A percentile compares a stretch with the other conserved stretches of the same genome.
These are phyloP conservation scores for Aspergillus steynii DNA, from an alignment of 495 filamentous ascomycete genomes.

Conservation along the genomic window DNA sequence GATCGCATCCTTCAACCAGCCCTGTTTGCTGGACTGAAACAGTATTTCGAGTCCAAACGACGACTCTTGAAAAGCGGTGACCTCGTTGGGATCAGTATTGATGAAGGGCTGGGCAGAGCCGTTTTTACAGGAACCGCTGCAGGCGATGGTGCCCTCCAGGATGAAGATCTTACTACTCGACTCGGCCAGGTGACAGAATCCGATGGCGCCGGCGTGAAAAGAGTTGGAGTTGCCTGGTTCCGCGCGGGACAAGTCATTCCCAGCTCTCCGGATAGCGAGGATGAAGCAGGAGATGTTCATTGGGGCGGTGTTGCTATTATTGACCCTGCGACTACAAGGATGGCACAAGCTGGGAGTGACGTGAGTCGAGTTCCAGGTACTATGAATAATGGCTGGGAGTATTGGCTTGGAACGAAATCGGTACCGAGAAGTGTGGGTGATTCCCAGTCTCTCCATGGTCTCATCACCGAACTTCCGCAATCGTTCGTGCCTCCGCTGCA, in stretches of 20 bases:
- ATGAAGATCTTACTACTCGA: slow-evolving; percentile 62
- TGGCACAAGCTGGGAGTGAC: slow-evolving; percentile 84
- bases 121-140: slow-evolving; percentile 61
- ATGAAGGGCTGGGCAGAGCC: slow-evolving; percentile 74
- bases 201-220: slow-evolving; percentile 29
- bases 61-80: slow-evolving; percentile 83
- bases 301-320: slow-evolving; percentile 86
- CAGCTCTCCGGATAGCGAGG: slow-evolving; percentile 52
- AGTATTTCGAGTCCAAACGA: slow-evolving; percentile 76
- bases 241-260: slow-evolving; percentile 71
- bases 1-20: slow-evolving; percentile 80
- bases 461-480: slow-evolving; percentile 45
- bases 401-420: slow-evolving; percentile 75
- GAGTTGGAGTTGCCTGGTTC: slow-evolving; percentile 82
- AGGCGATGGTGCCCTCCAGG: slow-evolving; percentile 56
- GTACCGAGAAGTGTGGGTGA: slow-evolving; percentile 44
- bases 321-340: slow-evolving; percentile 78
- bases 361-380: slow-evolving; percentile 74
- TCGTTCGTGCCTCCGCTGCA: slow-evolving; percentile 66
- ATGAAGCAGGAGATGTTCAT: slow-evolving; percentile 59
- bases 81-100: slow-evolving; percentile 80
- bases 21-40: slow-evolving; percentile 80
- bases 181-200: slow-evolving; percentile 36
- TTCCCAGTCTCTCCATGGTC: slow-evolving; percentile 40
- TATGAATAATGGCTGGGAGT: slow-evolving; percentile 75